A percentile compares a stretch with the other conserved stretches of the same genome.
Conservation (phyloP, 495 filamentous ascomycete species). For the Penicillium coprophilum region DNA sequence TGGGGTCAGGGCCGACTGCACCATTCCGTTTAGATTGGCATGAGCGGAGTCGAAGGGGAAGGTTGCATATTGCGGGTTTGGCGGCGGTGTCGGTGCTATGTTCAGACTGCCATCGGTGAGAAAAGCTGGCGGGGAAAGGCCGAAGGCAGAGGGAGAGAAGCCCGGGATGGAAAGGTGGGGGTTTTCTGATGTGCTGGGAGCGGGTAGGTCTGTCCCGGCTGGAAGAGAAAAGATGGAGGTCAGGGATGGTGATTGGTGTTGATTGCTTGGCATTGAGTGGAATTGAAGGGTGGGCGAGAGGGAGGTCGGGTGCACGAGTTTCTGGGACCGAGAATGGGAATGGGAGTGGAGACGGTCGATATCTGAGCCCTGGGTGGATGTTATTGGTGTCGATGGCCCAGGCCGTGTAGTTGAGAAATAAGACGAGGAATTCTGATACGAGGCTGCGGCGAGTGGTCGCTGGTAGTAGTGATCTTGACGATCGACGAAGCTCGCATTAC, state of each 20-base stretch:
- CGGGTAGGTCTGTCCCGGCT: slow-evolving; percentile 14
- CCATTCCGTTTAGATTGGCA: slow-evolving; percentile 5
- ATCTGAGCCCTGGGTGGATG: slow-evolving; percentile 16
- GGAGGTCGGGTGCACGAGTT: slow-evolving; percentile 1
- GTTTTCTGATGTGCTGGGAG: slow-evolving; percentile 1
- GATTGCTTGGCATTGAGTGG: slow-evolving; percentile 13
- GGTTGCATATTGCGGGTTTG: slow-evolving; percentile 44
- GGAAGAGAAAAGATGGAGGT: slow-evolving; percentile 31
- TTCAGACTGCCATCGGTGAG: slow-evolving; percentile 29
- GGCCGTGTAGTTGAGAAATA: slow-evolving; percentile 18
- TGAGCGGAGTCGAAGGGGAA: slow-evolving; percentile 43
- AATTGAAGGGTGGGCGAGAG: slow-evolving; percentile 26
- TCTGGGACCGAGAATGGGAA: slow-evolving; percentile 6
- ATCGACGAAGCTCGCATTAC: slow-evolving; percentile 12
- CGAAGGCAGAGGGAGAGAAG: slow-evolving; percentile 38
- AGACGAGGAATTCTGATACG: slow-evolving; percentile 13
- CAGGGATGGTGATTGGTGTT: slow-evolving; percentile 19
- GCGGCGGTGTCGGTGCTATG: slow-evolving; percentile 35
- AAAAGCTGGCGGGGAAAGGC: slow-evolving; percentile 35
- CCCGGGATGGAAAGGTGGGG: slow-evolving; percentile 22
- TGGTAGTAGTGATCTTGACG: slow-evolving; percentile 27
- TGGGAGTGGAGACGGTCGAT: slow-evolving; percentile 16
- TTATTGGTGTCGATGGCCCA: slow-evolving; percentile 14
- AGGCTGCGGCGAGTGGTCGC: slow-evolving; percentile 18
- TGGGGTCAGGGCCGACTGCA: slow-evolving; percentile 32